Evolutionary conservation across 805 yeast genomes (phyloP).

Genomic region (Candida yuanshanica): DNA sequence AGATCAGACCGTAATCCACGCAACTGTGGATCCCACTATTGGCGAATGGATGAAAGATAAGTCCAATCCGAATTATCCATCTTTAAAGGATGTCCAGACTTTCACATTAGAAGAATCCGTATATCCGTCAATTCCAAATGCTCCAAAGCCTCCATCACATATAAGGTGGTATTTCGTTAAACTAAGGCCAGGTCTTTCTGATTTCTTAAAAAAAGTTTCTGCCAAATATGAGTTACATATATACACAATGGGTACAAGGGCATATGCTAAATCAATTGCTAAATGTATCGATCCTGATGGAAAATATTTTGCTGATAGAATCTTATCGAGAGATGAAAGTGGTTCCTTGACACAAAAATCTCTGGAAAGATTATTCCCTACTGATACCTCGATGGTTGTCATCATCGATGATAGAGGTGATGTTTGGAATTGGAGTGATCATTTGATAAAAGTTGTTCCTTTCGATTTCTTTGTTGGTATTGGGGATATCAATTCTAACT

Average conservation of each 20-base stretch:
- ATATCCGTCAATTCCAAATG: slow-evolving; percentile 51
- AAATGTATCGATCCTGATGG: slow-evolving; percentile 89
- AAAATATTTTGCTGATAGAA: slow-evolving; percentile 81
- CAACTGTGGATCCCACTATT: slow-evolving; percentile 96
- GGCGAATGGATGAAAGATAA: slow-evolving; percentile 94
- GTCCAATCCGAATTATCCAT: slow-evolving; percentile 74
- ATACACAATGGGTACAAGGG: slow-evolving; percentile 96
- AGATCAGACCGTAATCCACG: slow-evolving; percentile 96
- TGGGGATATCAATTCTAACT: slow-evolving; percentile 93
- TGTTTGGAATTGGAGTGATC: slow-evolving; percentile 97
- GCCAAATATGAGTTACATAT: slow-evolving; percentile 83
- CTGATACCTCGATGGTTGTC: slow-evolving; percentile 93
- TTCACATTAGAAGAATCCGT: slow-evolving; percentile 68
- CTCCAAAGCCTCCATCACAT: slow-evolving; percentile 49
- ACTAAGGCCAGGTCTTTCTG: slow-evolving; percentile 77
- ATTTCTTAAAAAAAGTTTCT: slow-evolving; percentile 61
- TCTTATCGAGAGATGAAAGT: slow-evolving; percentile 89
- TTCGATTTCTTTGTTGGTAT: slow-evolving; percentile 95
- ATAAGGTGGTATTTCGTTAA: slow-evolving; percentile 87
- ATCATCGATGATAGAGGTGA: slow-evolving; percentile 97
- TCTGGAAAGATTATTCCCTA: slow-evolving; percentile 83
- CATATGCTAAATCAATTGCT: slow-evolving; percentile 87
- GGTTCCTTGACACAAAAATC: slow-evolving; percentile 90
- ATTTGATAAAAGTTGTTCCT: slow-evolving; percentile 87
- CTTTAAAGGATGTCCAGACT: slow-evolving; percentile 73